Percentiles rank a stretch among this genome's conserved stretches.
Conservation (phyloP, 148 eudicot species). For the Simmondsia chinensis region DNA sequence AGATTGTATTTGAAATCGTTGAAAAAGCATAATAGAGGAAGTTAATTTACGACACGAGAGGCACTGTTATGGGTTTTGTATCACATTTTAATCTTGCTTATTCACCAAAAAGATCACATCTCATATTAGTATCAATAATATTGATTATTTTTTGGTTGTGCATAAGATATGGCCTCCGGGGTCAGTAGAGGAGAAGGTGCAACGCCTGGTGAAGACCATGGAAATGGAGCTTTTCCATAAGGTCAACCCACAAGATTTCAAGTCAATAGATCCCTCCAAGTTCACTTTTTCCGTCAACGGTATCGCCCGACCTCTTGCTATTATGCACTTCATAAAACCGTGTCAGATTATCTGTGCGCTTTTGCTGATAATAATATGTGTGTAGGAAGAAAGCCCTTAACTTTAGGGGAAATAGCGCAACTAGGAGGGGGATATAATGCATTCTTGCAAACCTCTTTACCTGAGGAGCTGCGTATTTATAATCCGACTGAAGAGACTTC, state of each 20-base stretch:
- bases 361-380: background rate
- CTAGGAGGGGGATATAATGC: constrained; percentile 45
- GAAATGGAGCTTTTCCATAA: constrained; percentile 83
- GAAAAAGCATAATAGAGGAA: too few relatives aligned
- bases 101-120: too few relatives aligned
- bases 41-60: too few relatives aligned
- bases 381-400: constrained; percentile 25
- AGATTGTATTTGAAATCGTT: too few relatives aligned
- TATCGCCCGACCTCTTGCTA: too few relatives aligned
- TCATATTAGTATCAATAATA: too few relatives aligned
- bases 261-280: constrained; percentile 43
- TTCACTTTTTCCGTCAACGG: constrained; percentile 18
- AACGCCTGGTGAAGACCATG: constrained; percentile 63
- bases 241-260: constrained; percentile 35
- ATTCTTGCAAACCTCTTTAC: constrained; percentile 41
- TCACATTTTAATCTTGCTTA: too few relatives aligned
- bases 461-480: constrained; percentile 26
- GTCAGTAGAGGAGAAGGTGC: constrained; percentile 74
- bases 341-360: background rate
- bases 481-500: constrained; percentile 21
- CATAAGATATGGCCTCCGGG: constrained; percentile 70
- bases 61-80: too few relatives aligned
- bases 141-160: too few relatives aligned
- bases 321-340: too few relatives aligned
- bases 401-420: constrained; percentile 10